phyloP scores from a whole-genome alignment of 441 rosid genomes.

The Lepidium campestre region DNA sequence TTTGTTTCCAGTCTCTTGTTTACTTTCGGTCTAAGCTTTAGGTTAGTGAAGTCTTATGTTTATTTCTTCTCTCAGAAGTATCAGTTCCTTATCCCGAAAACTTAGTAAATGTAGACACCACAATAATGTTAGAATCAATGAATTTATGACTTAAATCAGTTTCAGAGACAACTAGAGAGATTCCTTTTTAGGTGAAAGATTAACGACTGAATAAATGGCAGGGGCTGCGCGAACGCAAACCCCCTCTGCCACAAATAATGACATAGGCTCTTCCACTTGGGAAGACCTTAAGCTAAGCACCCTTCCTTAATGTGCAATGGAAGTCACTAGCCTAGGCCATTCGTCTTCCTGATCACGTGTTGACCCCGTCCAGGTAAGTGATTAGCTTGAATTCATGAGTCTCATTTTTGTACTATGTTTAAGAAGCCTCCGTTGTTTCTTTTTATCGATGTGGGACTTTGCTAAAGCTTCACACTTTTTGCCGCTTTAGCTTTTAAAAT shows the following conservation, averaged over 20 bases:
- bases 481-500: neutral
- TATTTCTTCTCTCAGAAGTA: no score
- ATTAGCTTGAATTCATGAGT: rapidly evolving
- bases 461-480: neutral
- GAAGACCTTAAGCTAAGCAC: constrained; percentile 34
- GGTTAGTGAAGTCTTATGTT: neutral
- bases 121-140: no score
- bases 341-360: constrained; percentile 31
- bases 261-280: constrained; percentile 44
- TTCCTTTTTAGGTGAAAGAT: no score
- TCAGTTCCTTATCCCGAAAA: no score
- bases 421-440: neutral
- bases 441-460: neutral
- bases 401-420: neutral
- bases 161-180: no score
- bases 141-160: no score
- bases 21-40: neutral
- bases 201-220: neutral
- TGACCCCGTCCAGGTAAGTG: constrained; percentile 37
- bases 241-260: constrained; percentile 70
- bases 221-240: constrained; percentile 81
- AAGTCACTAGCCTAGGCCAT: constrained; percentile 31
- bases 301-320: constrained; percentile 28
- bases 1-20: neutral
- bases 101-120: no score